Evolutionary conservation across 129 eudicot genomes (phyloP), one percentile per base, ranked within the genome.

Genomic region (Flaveria trinervia): DNA sequence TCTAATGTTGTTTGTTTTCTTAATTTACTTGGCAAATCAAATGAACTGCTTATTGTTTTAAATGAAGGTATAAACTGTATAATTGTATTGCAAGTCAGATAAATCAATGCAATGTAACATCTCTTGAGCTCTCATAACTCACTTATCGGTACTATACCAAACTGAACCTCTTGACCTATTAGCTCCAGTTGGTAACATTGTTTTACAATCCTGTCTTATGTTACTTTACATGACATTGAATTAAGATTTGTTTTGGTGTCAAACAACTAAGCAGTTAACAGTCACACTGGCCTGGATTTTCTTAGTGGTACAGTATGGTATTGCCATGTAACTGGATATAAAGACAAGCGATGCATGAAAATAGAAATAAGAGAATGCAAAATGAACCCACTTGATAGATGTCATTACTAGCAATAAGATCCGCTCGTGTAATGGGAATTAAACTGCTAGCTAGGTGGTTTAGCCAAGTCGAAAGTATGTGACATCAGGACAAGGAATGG

Each of bases 171-270:
- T 73, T 57, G 68, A 73, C 15, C 45, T 59, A 23, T 74, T 43
- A 56, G 56, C 26, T 60, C 70, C 68, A 25, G 70, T 57, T 59
- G 57, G 45, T 57, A 48, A 74, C 69, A 57, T 36, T 57, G 68
- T 13, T 73, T 25, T 49, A 59, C n/a, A 59, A 62, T 62, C 44
- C 68, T 62, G 45, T 30, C 28, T 14, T 62, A 16, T 62, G 44
- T 62, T 62, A 26, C 5, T 62, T 30, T 17, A 52, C 52, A 30
- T 9, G 60, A 33, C 7, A 73, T 14, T 72, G 44, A 33, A 56
- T 73, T 33, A 73, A 14, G 51, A 43, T 73, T 56, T 5, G 54
- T 73, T 56, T 72, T 36, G 8, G 36, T 12, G 52, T 18, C 66
- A 36, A 73, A 41, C 26, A 56, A 23, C 68, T 55, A 44, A 41